A percentile compares a stretch with the other conserved stretches of the same genome.
These are phyloP conservation scores for Trametopsis cervina DNA, from an alignment of 768 basidiomycete species.

Conservation along the genomic window DNA sequence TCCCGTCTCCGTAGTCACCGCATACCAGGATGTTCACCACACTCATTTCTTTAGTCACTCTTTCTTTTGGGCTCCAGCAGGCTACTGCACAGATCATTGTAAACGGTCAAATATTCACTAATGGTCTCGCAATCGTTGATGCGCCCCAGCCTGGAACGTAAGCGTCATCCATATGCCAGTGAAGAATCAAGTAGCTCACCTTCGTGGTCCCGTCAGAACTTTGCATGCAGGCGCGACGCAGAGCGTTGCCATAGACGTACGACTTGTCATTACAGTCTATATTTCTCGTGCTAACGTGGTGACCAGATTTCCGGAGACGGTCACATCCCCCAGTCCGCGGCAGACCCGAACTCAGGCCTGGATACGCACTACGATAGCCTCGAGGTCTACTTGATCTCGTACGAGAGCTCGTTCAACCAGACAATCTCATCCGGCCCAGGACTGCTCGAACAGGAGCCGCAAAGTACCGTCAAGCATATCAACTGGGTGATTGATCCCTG, in stretches of 20 bases:
- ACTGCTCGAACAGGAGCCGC: slow-evolving; percentile 33
- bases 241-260: slow-evolving; percentile 30
- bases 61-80: background rate
- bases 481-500: slow-evolving; percentile 36
- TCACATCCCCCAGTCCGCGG: slow-evolving; percentile 30
- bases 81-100: slow-evolving; percentile 19
- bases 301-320: slow-evolving; percentile 38
- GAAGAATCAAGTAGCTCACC: background rate
- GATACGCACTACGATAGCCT: slow-evolving; percentile 33
- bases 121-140: slow-evolving; percentile 30
- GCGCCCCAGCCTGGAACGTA: slow-evolving; percentile 22
- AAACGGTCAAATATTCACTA: slow-evolving; percentile 25
- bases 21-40: background rate
- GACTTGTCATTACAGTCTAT: background rate
- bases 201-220: slow-evolving; percentile 14
- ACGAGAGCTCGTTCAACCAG: slow-evolving; percentile 30
- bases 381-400: slow-evolving; percentile 41
- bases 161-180: background rate
- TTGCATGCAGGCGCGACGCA: slow-evolving; percentile 25
- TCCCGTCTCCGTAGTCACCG: too few relatives aligned
- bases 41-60: background rate
- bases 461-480: slow-evolving; percentile 36
- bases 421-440: slow-evolving; percentile 36
- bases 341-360: slow-evolving; percentile 27
- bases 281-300: background rate